phyloP scores from a whole-genome alignment of 2,329 filamentous ascomycete species.

The Hortaea sp. region DNA sequence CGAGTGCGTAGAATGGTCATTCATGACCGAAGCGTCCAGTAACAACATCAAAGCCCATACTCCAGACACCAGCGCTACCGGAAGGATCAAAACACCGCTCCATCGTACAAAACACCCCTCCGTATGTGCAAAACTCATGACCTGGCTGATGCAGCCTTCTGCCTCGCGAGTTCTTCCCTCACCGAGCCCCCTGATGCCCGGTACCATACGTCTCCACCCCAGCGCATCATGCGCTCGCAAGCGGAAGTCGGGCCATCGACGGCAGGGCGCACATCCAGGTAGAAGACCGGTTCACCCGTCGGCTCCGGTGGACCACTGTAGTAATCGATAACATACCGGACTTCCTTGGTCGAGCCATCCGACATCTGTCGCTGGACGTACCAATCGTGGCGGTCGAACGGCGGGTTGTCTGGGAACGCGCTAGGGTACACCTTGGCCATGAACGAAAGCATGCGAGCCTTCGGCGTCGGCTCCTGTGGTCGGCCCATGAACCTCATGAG shows the following conservation, averaged over 20 bases:
- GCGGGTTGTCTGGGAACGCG: conserved; percentile 69
- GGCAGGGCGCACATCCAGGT: conserved; percentile 84
- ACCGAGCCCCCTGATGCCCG: conserved; percentile 65
- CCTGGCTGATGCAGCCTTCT: conserved; percentile 8
- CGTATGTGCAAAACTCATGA: background rate
- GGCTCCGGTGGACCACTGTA: conserved; percentile 76
- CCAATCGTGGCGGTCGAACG: conserved; percentile 97
- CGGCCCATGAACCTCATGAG: conserved; percentile 81
- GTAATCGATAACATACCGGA: conserved; percentile 95
- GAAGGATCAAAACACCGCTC: background rate
- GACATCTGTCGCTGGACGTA: conserved; percentile 65
- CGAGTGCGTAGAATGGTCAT: background rate
- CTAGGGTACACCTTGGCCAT: conserved; percentile 69
- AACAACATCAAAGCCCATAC: background rate
- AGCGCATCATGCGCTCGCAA: conserved; percentile 72
- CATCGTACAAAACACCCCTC: background rate
- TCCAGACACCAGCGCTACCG: background rate
- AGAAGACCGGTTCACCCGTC: conserved; percentile 88
- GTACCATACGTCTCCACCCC: conserved; percentile 94
- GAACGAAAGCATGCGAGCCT: conserved; percentile 73
- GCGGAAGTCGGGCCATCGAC: conserved; percentile 70
- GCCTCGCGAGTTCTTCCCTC: conserved; percentile 34
- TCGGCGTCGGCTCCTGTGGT: conserved; percentile 82
- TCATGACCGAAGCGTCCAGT: background rate
- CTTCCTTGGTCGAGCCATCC: conserved; percentile 59